phyloP scores from a whole-genome alignment of 805 yeast genomes.

The Sugiyamaella smithiae region DNA sequence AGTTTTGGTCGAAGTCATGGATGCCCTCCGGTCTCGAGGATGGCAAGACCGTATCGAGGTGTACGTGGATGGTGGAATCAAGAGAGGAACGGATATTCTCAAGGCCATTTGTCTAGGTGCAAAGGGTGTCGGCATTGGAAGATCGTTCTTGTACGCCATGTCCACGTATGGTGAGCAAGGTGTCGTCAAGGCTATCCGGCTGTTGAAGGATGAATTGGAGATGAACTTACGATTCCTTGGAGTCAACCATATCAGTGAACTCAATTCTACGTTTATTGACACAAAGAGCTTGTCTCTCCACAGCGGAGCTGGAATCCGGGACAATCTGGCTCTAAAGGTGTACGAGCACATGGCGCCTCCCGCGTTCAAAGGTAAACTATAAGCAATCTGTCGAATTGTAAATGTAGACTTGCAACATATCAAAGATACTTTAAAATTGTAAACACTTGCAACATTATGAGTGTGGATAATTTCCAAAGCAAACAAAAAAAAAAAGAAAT shows the following conservation, averaged over 20 bases:
- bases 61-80: conserved; percentile 72
- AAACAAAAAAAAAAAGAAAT: too few species aligned
- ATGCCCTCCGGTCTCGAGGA: conserved; percentile 47
- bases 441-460: too few species aligned
- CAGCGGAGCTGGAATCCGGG: conserved; percentile 45
- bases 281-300: conserved; percentile 42
- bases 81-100: conserved; percentile 73
- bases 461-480: too few species aligned
- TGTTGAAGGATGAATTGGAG: conserved; percentile 66
- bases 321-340: conserved; percentile 50
- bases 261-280: conserved; percentile 64
- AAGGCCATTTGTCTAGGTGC: conserved; percentile 79
- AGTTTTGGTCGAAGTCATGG: conserved; percentile 64
- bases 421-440: too few species aligned
- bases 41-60: conserved; percentile 52
- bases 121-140: conserved; percentile 68
- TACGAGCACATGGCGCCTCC: conserved; percentile 58
- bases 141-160: conserved; percentile 75
- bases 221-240: conserved; percentile 82
- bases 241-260: conserved; percentile 56
- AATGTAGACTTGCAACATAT: conserved; percentile 3
- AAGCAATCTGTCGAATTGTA: conserved; percentile 7
- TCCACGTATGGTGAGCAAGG: conserved; percentile 79
- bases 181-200: conserved; percentile 59
- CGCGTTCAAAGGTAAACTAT: conserved; percentile 42